Base-by-base conservation (phyloP, 345 rosid species). In the Brassica juncea region DNA sequence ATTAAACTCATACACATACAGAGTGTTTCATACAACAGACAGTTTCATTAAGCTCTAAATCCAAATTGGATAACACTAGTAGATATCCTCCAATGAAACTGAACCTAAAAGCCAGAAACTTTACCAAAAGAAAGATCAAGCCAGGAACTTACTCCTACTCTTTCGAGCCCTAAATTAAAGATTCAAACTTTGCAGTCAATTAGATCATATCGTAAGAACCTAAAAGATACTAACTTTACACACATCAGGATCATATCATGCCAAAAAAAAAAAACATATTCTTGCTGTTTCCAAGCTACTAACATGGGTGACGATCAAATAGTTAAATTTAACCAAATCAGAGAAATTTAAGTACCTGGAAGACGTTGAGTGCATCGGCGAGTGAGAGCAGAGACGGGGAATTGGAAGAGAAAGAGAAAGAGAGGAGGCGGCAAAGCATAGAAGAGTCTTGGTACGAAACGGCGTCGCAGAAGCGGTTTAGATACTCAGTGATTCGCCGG, bases 281-380 rank as follows among this genome's bases (percentile, higher is more conserved):
- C 71, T 31, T 32, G 49, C 25, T 37, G 32, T 57, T 25, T 61
- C 30, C 59, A 76, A 60, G 32, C 30, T 60, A 16, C 12, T 68
- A 68, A 30, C 12, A 74, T 21, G 83, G 83, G 76, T 80, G 4
- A 16, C 25, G 6, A 80, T 27, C 3, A 64, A 80, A 70, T n/a
- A 69, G 19, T 19, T 5, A 1, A 6, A 3, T 58, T 37, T 30
- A 4, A 71, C 5, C 55, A 37, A 54, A 44, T 23, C n/a, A 55
- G 27, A 42, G 35, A 75, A 3, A 19, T 49, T 11, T n/a, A 23
- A 7, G 27, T 0, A 80, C 74, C 92, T 90, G 92, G 77, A 86
- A 85, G 78, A 87, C 72, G 78, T 85, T 91, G 82, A 95, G 94
- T 15, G 98, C 89, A 68, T 95, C 99, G 72, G 97, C 98, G 66